Evolutionary conservation across 2,329 filamentous ascomycete species (phyloP).

Genomic region (Fusarium tjaetaba): DNA sequence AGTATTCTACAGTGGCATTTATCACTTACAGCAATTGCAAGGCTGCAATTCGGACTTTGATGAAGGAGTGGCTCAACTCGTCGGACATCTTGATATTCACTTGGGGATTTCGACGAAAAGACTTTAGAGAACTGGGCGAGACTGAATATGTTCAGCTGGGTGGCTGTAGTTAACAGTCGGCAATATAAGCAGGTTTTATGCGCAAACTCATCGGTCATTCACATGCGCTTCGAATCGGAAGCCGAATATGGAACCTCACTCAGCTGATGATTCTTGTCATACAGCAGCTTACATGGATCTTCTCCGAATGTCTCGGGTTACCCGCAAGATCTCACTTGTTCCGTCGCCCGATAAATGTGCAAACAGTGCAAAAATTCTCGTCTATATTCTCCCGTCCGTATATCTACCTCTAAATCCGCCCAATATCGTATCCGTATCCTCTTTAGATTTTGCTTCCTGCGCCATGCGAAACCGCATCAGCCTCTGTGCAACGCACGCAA

Average conservation of each 20-base stretch:
- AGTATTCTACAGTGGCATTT: background rate
- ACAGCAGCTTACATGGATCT: slow-evolving; percentile 3
- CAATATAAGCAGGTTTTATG: background rate
- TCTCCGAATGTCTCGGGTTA: background rate
- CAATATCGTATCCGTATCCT: slow-evolving; percentile 5
- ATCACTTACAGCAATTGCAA: slow-evolving; percentile 58
- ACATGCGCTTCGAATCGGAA: slow-evolving; percentile 7
- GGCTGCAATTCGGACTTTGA: slow-evolving; percentile 59
- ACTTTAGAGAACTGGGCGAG: background rate
- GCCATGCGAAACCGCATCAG: slow-evolving; percentile 42
- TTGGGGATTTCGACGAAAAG: background rate
- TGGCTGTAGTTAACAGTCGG: background rate
- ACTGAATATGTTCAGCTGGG: background rate
- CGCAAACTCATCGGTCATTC: background rate
- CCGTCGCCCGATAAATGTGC: background rate
- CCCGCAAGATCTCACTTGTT: background rate
- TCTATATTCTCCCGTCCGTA: slow-evolving; percentile 33
- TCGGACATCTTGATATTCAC: slow-evolving; percentile 47
- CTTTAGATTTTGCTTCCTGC: slow-evolving; percentile 46
- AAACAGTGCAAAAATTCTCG: background rate
- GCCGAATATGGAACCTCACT: slow-evolving; percentile 17
- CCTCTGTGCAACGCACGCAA: slow-evolving; percentile 30
- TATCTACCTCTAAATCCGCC: slow-evolving; percentile 32
- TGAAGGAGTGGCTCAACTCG: slow-evolving; percentile 55
- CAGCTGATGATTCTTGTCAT: slow-evolving; percentile 19